Percentiles rank a stretch among this genome's conserved stretches.
These are phyloP conservation scores for Ophiostoma sp. DNA, from an alignment of 2,329 filamentous ascomycete genomes.

Conservation along the genomic window DNA sequence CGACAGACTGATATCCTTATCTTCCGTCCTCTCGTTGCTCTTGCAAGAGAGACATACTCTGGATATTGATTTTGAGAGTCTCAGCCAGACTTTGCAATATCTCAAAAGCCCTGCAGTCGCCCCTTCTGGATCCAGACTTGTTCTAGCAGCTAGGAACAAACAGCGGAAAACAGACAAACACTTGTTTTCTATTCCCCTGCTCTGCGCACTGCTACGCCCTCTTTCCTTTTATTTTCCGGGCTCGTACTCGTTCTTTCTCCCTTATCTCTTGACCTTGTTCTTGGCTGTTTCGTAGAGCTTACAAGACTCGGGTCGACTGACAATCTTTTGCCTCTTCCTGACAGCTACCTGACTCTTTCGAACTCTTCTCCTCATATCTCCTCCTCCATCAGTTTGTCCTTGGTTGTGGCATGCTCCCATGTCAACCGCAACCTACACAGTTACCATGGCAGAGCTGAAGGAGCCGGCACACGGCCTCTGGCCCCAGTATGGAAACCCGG, in stretches of 20 bases:
- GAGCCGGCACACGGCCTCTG: constrained; percentile 54
- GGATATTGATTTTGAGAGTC: not conserved
- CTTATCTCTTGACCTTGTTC: constrained; percentile 2
- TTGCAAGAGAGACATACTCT: not conserved
- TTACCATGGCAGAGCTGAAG: constrained; percentile 60
- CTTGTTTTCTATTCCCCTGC: not conserved
- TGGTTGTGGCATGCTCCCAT: constrained; percentile 47
- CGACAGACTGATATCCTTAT: constrained; percentile 6
- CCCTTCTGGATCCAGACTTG: not conserved
- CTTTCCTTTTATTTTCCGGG: constrained; percentile 8
- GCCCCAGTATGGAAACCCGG: constrained; percentile 50
- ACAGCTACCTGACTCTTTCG: not conserved
- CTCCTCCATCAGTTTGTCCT: not conserved
- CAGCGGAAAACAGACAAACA: constrained; percentile 6
- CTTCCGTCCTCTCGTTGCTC: constrained; percentile 1
- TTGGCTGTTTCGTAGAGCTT: constrained; percentile 1
- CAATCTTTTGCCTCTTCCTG: constrained; percentile 1
- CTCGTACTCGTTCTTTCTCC: not conserved
- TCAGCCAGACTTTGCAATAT: not conserved
- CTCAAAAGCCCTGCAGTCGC: not conserved
- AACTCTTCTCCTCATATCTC: not conserved
- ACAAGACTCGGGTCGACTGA: not conserved
- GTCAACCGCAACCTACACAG: constrained; percentile 57
- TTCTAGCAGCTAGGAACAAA: not conserved
- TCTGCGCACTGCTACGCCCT: constrained; percentile 10